Percentiles rank a stretch among this genome's conserved stretches.
Evolutionary conservation across 1,139 yeast genomes (phyloP).

Genomic region (Yamadazyma triangularis): DNA sequence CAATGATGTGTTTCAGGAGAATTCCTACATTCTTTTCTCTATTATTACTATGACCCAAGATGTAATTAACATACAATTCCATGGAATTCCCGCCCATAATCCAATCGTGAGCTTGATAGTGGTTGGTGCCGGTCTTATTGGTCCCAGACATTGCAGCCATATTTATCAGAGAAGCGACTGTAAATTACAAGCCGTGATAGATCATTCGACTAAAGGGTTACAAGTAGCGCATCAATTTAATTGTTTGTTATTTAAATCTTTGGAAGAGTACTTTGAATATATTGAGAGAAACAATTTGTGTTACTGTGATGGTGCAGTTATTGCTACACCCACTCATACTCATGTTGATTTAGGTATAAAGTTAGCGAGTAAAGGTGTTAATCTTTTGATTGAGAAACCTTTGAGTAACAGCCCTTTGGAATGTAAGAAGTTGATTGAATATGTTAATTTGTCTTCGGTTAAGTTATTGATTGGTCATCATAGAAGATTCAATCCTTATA

Average conservation of each 20-base stretch:
- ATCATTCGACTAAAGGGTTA: conserved; percentile 39
- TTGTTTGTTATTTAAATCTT: conserved; percentile 22
- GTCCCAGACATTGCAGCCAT: conserved; percentile 39
- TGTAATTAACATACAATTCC: no score
- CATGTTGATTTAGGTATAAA: conserved; percentile 30
- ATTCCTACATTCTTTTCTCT: no score
- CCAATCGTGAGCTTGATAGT: conserved; percentile 9
- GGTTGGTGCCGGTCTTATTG: conserved; percentile 38
- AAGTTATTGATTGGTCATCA: conserved; percentile 37
- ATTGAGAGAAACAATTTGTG: conserved; percentile 18
- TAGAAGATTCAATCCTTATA: conserved; percentile 36
- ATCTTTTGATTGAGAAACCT: conserved; percentile 37
- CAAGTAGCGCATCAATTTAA: conserved; percentile 25
- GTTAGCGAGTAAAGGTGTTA: conserved; percentile 29
- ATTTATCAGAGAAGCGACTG: conserved; percentile 18
- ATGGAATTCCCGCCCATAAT: no score
- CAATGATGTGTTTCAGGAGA: no score
- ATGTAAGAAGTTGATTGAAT: conserved; percentile 27
- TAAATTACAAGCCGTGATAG: conserved; percentile 31
- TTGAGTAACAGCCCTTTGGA: conserved; percentile 27
- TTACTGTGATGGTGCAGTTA: conserved; percentile 34
- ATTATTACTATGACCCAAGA: no score
- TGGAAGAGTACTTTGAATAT: conserved; percentile 25
- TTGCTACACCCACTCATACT: conserved; percentile 40
- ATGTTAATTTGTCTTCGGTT: conserved; percentile 17